These are phyloP conservation scores for Haplosporangium sp. DNA, from an alignment of 371 early-diverging fungal genomes.

Conservation along the genomic window DNA sequence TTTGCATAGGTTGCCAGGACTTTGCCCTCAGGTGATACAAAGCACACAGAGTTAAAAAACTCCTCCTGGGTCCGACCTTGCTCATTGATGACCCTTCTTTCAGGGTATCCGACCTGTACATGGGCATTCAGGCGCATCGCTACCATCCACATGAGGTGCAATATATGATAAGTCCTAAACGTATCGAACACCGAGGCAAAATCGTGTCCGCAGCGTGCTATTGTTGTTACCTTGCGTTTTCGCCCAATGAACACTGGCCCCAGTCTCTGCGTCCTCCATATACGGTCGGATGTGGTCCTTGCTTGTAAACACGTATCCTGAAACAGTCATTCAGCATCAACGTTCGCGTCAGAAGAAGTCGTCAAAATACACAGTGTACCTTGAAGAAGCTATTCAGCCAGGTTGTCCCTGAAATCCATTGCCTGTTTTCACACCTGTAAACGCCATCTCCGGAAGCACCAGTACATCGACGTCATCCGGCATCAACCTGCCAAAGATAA, in stretches of 20 bases:
- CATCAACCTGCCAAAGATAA: constrained; percentile 49
- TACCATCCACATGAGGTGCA: constrained; percentile 14
- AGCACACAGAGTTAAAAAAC: constrained; percentile 71
- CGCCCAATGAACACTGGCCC: constrained; percentile 75
- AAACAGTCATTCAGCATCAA: neutral
- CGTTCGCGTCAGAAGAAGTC: too few species aligned
- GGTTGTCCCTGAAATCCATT: neutral
- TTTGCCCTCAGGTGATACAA: constrained; percentile 63
- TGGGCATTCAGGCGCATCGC: constrained; percentile 64
- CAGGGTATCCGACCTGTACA: constrained; percentile 79
- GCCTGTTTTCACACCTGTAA: constrained; percentile 62
- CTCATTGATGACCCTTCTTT: constrained; percentile 39
- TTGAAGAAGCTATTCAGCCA: neutral
- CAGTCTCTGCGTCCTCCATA: constrained; percentile 66
- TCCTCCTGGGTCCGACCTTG: constrained; percentile 20
- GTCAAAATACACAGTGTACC: neutral
- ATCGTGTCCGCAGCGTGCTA: neutral
- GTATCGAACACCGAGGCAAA: neutral
- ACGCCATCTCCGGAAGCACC: constrained; percentile 83
- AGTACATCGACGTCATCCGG: constrained; percentile 73
- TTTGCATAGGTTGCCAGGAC: constrained; percentile 75
- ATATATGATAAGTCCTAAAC: neutral
- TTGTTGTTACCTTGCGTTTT: constrained; percentile 24
- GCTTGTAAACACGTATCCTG: constrained; percentile 73
- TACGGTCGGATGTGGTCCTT: constrained; percentile 66